These are phyloP conservation scores for Boletus reticulatus DNA, from an alignment of 768 basidiomycete genomes.

Conservation along the genomic window DNA sequence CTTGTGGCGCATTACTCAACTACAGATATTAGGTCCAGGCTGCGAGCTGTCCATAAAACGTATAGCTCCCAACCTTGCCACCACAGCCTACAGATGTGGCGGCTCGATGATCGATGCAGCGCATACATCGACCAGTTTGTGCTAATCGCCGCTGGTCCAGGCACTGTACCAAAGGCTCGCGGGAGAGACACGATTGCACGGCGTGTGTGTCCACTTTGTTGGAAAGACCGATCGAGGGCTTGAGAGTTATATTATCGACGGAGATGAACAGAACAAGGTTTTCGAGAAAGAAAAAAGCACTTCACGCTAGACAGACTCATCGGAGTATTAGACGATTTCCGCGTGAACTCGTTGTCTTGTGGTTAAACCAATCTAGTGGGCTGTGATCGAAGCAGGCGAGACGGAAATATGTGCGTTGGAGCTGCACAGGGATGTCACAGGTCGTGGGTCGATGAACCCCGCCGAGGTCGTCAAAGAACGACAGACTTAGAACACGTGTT, in stretches of 20 bases:
- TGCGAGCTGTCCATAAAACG: not conserved
- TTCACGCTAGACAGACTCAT: not conserved
- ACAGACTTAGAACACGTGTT: too few relatives aligned
- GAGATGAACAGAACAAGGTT: not conserved
- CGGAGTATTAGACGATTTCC: not conserved
- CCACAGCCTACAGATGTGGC: not conserved
- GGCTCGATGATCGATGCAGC: not conserved
- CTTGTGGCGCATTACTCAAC: not conserved
- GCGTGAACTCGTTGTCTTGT: not conserved
- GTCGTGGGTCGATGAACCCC: too few relatives aligned
- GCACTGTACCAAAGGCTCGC: conserved; percentile 14
- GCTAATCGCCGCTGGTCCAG: not conserved
- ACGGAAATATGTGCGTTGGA: too few relatives aligned
- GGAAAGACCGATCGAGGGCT: not conserved
- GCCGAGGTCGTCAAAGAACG: too few relatives aligned
- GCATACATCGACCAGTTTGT: not conserved
- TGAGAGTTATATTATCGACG: too few relatives aligned
- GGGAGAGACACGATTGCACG: conserved; percentile 3
- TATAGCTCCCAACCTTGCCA: not conserved
- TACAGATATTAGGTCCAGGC: not conserved
- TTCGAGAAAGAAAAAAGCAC: too few relatives aligned
- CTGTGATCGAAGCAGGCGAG: too few relatives aligned
- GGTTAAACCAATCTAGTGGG: too few relatives aligned
- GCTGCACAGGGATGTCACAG: too few relatives aligned
- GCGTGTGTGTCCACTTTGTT: not conserved